Conservation (phyloP, 1,139 yeast genomes). For the Yamadazyma dushanensis region DNA sequence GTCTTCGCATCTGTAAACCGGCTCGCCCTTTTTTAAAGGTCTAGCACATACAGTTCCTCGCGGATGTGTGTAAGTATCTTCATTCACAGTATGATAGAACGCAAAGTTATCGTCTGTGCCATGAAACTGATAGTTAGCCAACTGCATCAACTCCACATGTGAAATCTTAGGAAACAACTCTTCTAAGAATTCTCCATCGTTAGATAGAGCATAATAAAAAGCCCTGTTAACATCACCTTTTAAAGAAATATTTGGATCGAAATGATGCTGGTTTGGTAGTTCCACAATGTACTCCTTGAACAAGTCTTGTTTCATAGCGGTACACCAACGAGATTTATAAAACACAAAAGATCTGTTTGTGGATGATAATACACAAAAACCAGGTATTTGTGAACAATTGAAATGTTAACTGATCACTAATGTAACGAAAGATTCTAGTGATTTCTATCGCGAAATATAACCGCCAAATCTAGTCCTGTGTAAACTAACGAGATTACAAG, state of each 20-base stretch:
- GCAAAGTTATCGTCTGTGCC: neutral
- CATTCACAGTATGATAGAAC: slow-evolving; percentile 3
- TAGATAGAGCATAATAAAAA: slow-evolving; percentile 33
- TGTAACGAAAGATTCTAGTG: no score
- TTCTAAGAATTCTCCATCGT: slow-evolving; percentile 29
- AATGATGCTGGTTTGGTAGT: slow-evolving; percentile 21
- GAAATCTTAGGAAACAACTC: slow-evolving; percentile 28
- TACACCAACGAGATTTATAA: no score
- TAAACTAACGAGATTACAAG: no score
- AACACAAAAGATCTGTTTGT: neutral
- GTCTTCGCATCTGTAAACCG: slow-evolving; percentile 61
- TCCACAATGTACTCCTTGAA: slow-evolving; percentile 29
- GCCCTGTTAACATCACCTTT: slow-evolving; percentile 24
- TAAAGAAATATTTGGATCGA: slow-evolving; percentile 18
- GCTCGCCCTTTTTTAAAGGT: slow-evolving; percentile 57
- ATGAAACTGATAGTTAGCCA: slow-evolving; percentile 13
- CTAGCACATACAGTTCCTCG: slow-evolving; percentile 58
- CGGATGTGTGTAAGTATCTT: slow-evolving; percentile 24
- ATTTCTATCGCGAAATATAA: no score
- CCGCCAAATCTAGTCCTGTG: no score
- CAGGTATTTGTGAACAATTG: no score
- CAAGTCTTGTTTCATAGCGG: slow-evolving; percentile 18
- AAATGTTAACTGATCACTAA: no score
- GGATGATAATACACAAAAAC: no score
- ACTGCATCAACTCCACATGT: slow-evolving; percentile 18